Evolutionary conservation across 2,329 filamentous ascomycete genomes (phyloP).

Genomic region (Hypoxylon sp.): DNA sequence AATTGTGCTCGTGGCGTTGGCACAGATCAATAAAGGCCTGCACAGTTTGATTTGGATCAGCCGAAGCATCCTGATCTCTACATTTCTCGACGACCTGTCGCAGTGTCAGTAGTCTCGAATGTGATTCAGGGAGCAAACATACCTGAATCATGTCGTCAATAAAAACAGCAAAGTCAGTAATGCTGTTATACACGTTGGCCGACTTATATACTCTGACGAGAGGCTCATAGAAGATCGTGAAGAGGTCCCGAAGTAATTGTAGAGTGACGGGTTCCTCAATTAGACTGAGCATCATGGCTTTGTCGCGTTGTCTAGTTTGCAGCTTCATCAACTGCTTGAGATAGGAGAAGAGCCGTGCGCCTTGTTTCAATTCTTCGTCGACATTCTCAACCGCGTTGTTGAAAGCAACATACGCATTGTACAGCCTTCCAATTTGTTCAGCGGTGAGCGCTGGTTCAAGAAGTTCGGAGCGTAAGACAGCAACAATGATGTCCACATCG

Average conservation of each 20-base stretch:
- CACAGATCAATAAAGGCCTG: conserved; percentile 98
- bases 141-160: conserved; percentile 93
- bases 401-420: conserved; percentile 97
- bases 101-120: conserved; percentile 35
- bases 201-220: conserved; percentile 98
- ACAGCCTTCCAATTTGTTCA: conserved; percentile 85
- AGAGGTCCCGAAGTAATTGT: conserved; percentile 94
- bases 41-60: conserved; percentile 97
- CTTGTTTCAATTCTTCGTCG: conserved; percentile 88
- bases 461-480: conserved; percentile 83
- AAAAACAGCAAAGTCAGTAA: conserved; percentile 95
- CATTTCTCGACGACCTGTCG: conserved; percentile 73
- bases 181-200: conserved; percentile 96
- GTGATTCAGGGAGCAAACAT: conserved; percentile 36
- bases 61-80: conserved; percentile 82
- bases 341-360: conserved; percentile 92
- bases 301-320: conserved; percentile 90
- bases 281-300: conserved; percentile 95
- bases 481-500: conserved; percentile 86
- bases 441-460: conserved; percentile 78
- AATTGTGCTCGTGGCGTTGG: conserved; percentile 92
- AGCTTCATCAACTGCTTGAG: conserved; percentile 96
- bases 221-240: conserved; percentile 99
- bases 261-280: conserved; percentile 98
- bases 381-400: conserved; percentile 93